Evolutionary conservation across 2,329 filamentous ascomycete genomes (phyloP).

Genomic region (Xylariaceae sp.): DNA sequence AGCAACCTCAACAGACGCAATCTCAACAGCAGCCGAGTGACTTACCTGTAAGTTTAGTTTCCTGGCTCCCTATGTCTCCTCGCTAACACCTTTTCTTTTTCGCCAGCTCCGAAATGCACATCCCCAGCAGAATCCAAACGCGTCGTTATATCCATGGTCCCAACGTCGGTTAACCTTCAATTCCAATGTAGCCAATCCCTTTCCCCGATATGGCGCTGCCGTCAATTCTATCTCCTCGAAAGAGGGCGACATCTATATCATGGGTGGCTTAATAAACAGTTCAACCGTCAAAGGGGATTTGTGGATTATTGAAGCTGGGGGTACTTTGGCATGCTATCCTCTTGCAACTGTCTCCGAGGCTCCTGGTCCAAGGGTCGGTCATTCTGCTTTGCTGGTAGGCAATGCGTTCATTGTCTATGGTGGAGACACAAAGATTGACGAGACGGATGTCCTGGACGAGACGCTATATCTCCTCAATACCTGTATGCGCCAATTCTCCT

Average conservation of each 20-base stretch:
- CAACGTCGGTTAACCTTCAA: conserved; percentile 84
- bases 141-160: conserved; percentile 93
- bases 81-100: conserved; percentile 1
- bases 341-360: conserved; percentile 89
- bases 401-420: conserved; percentile 99
- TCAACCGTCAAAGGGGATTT: conserved; percentile 94
- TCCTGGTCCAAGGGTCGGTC: conserved; percentile 89
- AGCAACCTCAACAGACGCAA: conserved; percentile 29
- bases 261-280: conserved; percentile 94
- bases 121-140: conserved; percentile 53
- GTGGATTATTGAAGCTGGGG: conserved; percentile 94
- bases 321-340: conserved; percentile 84
- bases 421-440: conserved; percentile 95
- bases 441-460: conserved; percentile 86
- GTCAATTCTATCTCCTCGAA: conserved; percentile 91
- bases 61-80: neutral
- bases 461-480: conserved; percentile 96
- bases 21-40: conserved; percentile 31
- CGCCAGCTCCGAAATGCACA: conserved; percentile 49
- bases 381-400: conserved; percentile 88
- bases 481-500: conserved; percentile 57
- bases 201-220: conserved; percentile 93
- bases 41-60: conserved; percentile 37
- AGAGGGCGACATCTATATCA: conserved; percentile 94
- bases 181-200: conserved; percentile 70